Evolutionary conservation across 148 eudicot genomes (phyloP).

Genomic region (Fallopia convolvulus): DNA sequence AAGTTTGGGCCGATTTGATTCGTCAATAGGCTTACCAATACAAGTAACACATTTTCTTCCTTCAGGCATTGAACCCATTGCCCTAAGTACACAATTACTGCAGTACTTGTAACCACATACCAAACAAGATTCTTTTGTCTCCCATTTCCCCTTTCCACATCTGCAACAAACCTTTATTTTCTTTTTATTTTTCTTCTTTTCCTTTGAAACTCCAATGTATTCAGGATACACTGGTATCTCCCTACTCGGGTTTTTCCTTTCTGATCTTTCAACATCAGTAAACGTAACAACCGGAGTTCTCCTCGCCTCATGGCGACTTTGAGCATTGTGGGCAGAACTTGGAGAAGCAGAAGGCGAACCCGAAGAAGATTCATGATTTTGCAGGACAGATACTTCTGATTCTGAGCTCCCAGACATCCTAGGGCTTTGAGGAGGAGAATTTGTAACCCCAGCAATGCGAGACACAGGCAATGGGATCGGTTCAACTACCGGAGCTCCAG

Average conservation of each 20-base stretch:
- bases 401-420: slow-evolving; percentile 74
- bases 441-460: slow-evolving; percentile 40
- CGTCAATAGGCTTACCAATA: slow-evolving; percentile 80
- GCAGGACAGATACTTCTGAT: slow-evolving; percentile 80
- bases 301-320: slow-evolving; percentile 40
- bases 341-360: slow-evolving; percentile 76
- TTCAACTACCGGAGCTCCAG: slow-evolving; percentile 43
- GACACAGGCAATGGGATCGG: slow-evolving; percentile 74
- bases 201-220: slow-evolving; percentile 58
- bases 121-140: slow-evolving; percentile 71
- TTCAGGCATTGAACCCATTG: slow-evolving; percentile 99
- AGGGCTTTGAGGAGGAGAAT: slow-evolving; percentile 56
- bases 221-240: slow-evolving; percentile 51
- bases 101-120: slow-evolving; percentile 89
- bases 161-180: slow-evolving; percentile 58
- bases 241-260: slow-evolving; percentile 32
- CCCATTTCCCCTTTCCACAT: slow-evolving; percentile 98
- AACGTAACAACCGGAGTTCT: slow-evolving; percentile 77
- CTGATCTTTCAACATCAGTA: slow-evolving; percentile 54
- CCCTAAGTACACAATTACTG: slow-evolving; percentile 87
- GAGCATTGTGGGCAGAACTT: slow-evolving; percentile 36
- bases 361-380: slow-evolving; percentile 59
- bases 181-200: slow-evolving; percentile 48
- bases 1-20: slow-evolving; percentile 57
- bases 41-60: slow-evolving; percentile 98